A percentile compares a stretch with the other conserved stretches of the same genome.
These are phyloP conservation scores for Chlorella sp. DNA, from an alignment of 139 green algal species.

Conservation along the genomic window DNA sequence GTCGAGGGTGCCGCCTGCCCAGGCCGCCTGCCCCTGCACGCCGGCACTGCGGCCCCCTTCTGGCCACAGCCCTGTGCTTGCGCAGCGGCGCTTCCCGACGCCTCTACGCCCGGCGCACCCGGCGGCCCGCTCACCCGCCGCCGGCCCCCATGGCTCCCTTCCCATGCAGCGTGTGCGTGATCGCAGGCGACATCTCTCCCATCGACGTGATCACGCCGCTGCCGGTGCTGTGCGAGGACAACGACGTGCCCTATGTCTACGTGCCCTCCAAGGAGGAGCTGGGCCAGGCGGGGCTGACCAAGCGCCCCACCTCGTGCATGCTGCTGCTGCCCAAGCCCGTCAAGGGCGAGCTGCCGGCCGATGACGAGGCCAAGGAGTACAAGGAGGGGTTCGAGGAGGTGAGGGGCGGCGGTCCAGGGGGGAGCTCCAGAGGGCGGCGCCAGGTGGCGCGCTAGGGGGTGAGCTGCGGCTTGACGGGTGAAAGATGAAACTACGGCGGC, in stretches of 20 bases:
- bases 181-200: slow-evolving; percentile 97
- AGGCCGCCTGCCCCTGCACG: background rate
- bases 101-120: background rate
- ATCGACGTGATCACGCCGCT: slow-evolving; percentile 98
- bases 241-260: slow-evolving; percentile 95
- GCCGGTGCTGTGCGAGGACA: slow-evolving; percentile 96
- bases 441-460: too few relatives aligned
- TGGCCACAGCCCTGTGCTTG: background rate
- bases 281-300: slow-evolving; percentile 92
- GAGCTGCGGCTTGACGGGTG: too few relatives aligned
- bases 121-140: background rate
- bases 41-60: background rate
- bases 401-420: too few relatives aligned
- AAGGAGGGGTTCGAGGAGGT: slow-evolving; percentile 33
- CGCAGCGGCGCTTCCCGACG: background rate
- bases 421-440: too few relatives aligned
- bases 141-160: background rate
- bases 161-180: slow-evolving; percentile 82
- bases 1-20: background rate
- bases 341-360: slow-evolving; percentile 19
- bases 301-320: slow-evolving; percentile 97
- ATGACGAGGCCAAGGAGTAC: slow-evolving; percentile 40
- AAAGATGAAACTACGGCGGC: too few relatives aligned
- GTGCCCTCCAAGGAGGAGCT: slow-evolving; percentile 90
- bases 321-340: slow-evolving; percentile 83